A percentile compares a stretch with the other conserved stretches of the same genome.
Conservation (phyloP, 805 yeast genomes). For the Metschnikowia colocasiae region DNA sequence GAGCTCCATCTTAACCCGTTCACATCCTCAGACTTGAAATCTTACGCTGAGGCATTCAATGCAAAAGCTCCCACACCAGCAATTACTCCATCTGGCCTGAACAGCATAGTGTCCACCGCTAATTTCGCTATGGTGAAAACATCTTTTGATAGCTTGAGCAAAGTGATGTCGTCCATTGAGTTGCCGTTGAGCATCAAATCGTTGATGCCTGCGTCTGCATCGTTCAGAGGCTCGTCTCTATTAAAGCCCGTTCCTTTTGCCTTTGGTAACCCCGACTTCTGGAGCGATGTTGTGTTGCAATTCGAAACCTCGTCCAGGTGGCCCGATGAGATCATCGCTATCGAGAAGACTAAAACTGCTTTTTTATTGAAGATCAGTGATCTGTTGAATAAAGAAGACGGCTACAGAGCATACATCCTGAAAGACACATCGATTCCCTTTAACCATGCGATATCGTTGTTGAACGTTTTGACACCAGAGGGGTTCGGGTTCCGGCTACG, state of each 20-base stretch:
- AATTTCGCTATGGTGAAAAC: slow-evolving; percentile 29
- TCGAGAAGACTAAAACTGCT: slow-evolving; percentile 89
- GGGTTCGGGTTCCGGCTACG: slow-evolving; percentile 84
- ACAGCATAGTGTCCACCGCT: slow-evolving; percentile 36
- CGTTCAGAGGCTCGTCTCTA: slow-evolving; percentile 71
- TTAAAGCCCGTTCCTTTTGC: slow-evolving; percentile 83
- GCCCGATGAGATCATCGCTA: slow-evolving; percentile 88
- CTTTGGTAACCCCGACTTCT: slow-evolving; percentile 66
- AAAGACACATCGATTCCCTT: slow-evolving; percentile 66
- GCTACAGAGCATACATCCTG: slow-evolving; percentile 57
- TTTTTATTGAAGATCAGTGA: slow-evolving; percentile 66
- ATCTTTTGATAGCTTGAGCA: slow-evolving; percentile 51
- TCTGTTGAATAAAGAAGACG: slow-evolving; percentile 45
- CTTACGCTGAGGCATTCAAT: slow-evolving; percentile 45
- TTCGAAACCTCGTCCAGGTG: slow-evolving; percentile 88
- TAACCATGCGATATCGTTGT: slow-evolving; percentile 52
- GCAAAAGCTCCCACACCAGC: slow-evolving; percentile 57
- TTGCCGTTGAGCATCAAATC: slow-evolving; percentile 72
- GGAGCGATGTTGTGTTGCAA: slow-evolving; percentile 77
- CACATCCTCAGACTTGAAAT: slow-evolving; percentile 32
- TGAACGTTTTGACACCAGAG: slow-evolving; percentile 75
- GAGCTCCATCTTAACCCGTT: slow-evolving; percentile 57
- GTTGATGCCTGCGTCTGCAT: slow-evolving; percentile 68
- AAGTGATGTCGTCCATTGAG: slow-evolving; percentile 42
- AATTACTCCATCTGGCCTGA: slow-evolving; percentile 53